phyloP scores from a whole-genome alignment of 2,329 filamentous ascomycete species.

The Beauveria australis region DNA sequence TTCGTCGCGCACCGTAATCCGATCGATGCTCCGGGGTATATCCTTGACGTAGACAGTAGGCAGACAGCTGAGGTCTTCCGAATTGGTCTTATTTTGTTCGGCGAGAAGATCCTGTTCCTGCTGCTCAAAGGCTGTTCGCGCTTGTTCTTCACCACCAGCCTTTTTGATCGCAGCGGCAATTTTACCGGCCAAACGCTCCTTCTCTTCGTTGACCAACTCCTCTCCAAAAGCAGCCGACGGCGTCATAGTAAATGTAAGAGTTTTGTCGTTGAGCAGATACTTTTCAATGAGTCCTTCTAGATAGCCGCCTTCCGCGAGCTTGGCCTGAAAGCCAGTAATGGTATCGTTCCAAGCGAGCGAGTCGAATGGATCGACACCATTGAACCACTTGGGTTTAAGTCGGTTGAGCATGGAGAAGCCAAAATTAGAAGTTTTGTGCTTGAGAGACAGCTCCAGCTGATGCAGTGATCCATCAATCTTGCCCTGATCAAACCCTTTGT shows the following conservation, averaged over 20 bases:
- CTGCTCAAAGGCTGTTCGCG: slow-evolving; percentile 62
- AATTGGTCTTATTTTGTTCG: slow-evolving; percentile 76
- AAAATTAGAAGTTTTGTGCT: slow-evolving; percentile 95
- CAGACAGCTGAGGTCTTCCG: slow-evolving; percentile 77
- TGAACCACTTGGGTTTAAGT: slow-evolving; percentile 89
- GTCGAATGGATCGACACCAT: slow-evolving; percentile 86
- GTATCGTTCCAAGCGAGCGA: slow-evolving; percentile 88
- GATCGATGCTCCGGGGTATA: slow-evolving; percentile 71
- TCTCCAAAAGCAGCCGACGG: slow-evolving; percentile 69
- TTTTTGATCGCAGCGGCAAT: slow-evolving; percentile 61
- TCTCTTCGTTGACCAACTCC: slow-evolving; percentile 70
- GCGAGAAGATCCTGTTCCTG: slow-evolving; percentile 72
- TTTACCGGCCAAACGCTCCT: slow-evolving; percentile 62
- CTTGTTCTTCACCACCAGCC: slow-evolving; percentile 63
- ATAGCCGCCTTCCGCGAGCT: slow-evolving; percentile 68
- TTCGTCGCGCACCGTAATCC: slow-evolving; percentile 53
- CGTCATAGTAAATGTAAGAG: slow-evolving; percentile 88
- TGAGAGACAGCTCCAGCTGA: slow-evolving; percentile 83
- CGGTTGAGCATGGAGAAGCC: slow-evolving; percentile 86
- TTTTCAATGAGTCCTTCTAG: slow-evolving; percentile 80
- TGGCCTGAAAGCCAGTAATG: slow-evolving; percentile 70
- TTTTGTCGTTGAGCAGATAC: slow-evolving; percentile 81
- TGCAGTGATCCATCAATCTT: slow-evolving; percentile 94
- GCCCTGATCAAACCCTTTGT: slow-evolving; percentile 74
- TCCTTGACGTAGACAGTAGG: slow-evolving; percentile 84